phyloP scores from a whole-genome alignment of 2,329 filamentous ascomycete genomes.

The Sclerotinia subarctica region DNA sequence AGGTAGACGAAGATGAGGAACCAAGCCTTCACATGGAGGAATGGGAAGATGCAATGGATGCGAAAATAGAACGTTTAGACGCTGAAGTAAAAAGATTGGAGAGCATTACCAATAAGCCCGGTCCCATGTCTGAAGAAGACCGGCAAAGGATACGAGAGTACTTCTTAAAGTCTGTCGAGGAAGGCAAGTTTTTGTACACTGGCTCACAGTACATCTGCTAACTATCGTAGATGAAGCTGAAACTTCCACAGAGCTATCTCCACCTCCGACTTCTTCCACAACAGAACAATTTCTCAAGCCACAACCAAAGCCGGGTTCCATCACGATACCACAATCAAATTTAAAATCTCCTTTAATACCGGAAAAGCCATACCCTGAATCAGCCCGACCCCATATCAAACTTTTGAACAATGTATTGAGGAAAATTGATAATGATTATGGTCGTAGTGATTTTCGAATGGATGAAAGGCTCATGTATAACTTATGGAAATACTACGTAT shows the following conservation, averaged over 20 bases:
- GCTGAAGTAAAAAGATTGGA: slow-evolving; percentile 21
- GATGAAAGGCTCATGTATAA: background rate
- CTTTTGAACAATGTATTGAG: background rate
- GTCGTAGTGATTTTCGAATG: slow-evolving; percentile 7
- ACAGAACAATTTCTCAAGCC: slow-evolving; percentile 6
- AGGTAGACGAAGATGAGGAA: slow-evolving; percentile 22
- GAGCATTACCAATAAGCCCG: slow-evolving; percentile 21
- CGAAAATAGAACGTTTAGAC: slow-evolving; percentile 16
- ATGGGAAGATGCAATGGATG: slow-evolving; percentile 18
- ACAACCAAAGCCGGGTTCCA: background rate
- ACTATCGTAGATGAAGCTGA: slow-evolving; percentile 11
- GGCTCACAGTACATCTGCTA: background rate
- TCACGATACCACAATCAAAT: background rate
- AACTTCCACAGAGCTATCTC: background rate
- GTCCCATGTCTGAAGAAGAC: slow-evolving; percentile 24
- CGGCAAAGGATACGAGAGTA: slow-evolving; percentile 21
- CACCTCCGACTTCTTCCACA: slow-evolving; percentile 1
- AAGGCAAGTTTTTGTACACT: slow-evolving; percentile 10
- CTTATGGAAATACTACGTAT: slow-evolving; percentile 48
- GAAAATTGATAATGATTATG: background rate
- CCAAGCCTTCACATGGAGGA: slow-evolving; percentile 19
- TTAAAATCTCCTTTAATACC: background rate
- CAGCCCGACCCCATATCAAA: background rate
- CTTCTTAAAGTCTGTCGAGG: slow-evolving; percentile 20
- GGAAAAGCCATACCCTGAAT: background rate